Conservation (phyloP, 768 basidiomycete genomes). For the Tulasnella sp. region DNA sequence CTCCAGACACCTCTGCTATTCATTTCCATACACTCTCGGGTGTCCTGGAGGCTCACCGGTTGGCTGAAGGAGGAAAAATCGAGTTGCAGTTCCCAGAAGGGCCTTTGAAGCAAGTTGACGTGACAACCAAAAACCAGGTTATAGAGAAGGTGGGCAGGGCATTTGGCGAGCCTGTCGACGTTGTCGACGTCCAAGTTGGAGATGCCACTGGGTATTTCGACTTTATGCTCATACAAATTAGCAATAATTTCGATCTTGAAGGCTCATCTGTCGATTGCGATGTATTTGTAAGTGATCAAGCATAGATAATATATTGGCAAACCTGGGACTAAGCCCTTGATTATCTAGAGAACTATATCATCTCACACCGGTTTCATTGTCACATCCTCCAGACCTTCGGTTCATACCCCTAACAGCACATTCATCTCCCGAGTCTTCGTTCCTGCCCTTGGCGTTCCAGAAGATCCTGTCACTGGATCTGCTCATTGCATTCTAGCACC, state of each 20-base stretch:
- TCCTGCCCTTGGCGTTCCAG: constrained; percentile 18
- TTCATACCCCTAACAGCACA: constrained; percentile 1
- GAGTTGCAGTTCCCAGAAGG: constrained; percentile 23
- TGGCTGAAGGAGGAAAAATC: constrained; percentile 13
- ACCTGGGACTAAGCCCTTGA: too few species aligned
- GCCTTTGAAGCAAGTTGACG: constrained; percentile 3
- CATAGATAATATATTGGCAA: too few species aligned
- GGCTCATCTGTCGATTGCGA: constrained; percentile 14
- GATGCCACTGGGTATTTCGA: constrained; percentile 13
- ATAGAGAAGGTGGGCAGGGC: background rate
- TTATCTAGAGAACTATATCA: background rate
- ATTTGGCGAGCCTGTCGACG: constrained; percentile 7
- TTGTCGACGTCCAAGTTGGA: constrained; percentile 15
- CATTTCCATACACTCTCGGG: constrained; percentile 20
- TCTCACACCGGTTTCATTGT: constrained; percentile 14
- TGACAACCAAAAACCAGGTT: background rate
- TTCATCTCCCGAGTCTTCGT: constrained; percentile 26
- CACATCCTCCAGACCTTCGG: constrained; percentile 17
- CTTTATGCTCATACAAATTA: constrained; percentile 22
- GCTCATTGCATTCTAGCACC: constrained; percentile 24
- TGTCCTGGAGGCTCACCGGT: constrained; percentile 15
- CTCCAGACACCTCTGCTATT: constrained; percentile 13
- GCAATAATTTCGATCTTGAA: constrained; percentile 19
- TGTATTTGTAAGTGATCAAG: constrained; percentile 19
- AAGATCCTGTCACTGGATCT: constrained; percentile 27